Evolutionary conservation across 331 rosid species (phyloP).

Genomic region (Saraca asoca): DNA sequence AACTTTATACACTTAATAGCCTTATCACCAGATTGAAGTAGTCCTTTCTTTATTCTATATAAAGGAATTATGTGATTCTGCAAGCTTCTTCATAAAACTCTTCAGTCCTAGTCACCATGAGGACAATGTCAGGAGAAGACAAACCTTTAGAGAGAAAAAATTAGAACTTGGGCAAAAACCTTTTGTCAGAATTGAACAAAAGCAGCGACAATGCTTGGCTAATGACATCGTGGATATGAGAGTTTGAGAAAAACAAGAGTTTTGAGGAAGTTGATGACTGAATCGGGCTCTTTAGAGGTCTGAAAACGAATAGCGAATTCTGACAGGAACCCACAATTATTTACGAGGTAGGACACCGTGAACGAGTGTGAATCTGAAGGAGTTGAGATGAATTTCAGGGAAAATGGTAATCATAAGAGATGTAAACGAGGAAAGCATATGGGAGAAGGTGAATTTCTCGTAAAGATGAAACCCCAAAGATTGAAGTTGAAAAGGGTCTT

Average conservation of each 20-base stretch:
- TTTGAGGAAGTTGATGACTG: neutral
- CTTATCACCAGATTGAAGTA: no score
- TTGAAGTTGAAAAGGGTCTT: no score
- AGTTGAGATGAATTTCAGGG: neutral
- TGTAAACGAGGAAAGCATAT: no score
- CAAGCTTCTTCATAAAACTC: no score
- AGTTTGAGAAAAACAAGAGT: neutral
- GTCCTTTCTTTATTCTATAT: no score
- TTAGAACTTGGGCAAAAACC: neutral
- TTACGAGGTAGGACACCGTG: conserved; percentile 11
- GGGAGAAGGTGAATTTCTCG: no score
- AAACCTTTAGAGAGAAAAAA: neutral
- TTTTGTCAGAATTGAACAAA: neutral
- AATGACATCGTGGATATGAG: neutral
- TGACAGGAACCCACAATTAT: neutral
- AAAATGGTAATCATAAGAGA: no score
- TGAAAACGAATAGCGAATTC: neutral
- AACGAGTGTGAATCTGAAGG: neutral
- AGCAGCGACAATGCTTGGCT: neutral
- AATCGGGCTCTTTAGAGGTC: neutral
- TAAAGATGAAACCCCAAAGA: no score
- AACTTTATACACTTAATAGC: no score
- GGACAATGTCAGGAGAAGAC: no score
- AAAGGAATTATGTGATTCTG: no score
- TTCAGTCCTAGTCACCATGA: no score